These are phyloP conservation scores for Beta vulgaris DNA, from an alignment of 148 eudicot species.

Conservation along the genomic window DNA sequence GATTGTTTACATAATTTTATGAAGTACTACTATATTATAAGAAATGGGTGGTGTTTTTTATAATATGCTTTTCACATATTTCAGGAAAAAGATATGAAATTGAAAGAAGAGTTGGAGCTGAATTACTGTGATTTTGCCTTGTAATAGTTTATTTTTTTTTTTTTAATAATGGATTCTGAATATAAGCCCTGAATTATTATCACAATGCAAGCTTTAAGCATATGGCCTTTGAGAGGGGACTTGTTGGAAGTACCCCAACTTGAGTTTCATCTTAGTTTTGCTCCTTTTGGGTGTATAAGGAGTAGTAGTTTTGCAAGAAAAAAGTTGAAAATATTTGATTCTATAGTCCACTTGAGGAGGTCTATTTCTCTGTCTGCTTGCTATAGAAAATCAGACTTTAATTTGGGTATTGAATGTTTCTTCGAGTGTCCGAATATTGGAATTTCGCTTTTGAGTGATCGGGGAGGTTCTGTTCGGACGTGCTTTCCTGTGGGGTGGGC, in stretches of 20 bases:
- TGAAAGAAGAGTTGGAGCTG: background rate
- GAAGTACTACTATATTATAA: too few relatives aligned
- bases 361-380: constrained; percentile 21
- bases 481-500: constrained; percentile 44
- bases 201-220: constrained; percentile 65
- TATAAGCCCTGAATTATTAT: background rate
- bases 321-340: constrained; percentile 26
- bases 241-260: constrained; percentile 39
- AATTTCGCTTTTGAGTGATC: constrained; percentile 18
- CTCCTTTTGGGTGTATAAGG: constrained; percentile 31
- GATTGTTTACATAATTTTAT: too few relatives aligned
- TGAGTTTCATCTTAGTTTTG: constrained; percentile 38
- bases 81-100: background rate
- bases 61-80: background rate
- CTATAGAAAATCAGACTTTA: constrained; percentile 17
- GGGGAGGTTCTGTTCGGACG: constrained; percentile 19
- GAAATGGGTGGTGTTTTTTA: background rate
- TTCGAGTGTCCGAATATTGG: constrained; percentile 22
- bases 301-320: constrained; percentile 32
- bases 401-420: constrained; percentile 26
- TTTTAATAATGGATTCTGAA: background rate
- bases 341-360: constrained; percentile 16
- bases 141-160: too few relatives aligned
- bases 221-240: constrained; percentile 50
- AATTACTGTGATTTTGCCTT: background rate